Evolutionary conservation across 1,284 basidiomycete species (phyloP).

Genomic region (Ustilago bromivora): DNA sequence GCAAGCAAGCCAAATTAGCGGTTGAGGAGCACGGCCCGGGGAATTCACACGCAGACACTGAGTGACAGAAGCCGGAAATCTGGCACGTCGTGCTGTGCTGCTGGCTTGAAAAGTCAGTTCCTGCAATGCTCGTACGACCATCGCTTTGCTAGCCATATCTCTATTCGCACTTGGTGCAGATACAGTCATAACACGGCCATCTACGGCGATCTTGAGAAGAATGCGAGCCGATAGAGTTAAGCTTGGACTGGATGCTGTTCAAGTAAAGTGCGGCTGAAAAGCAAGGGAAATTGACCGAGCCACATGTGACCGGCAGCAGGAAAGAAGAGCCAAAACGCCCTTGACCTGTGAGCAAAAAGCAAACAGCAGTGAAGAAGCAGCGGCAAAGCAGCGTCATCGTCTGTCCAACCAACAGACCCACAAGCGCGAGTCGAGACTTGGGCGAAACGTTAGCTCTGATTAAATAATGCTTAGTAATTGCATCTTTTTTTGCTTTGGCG

Average conservation of each 20-base stretch:
- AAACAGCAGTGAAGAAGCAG: neutral
- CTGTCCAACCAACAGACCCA: neutral
- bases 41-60: neutral
- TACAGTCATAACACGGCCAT: too few relatives aligned
- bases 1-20: neutral
- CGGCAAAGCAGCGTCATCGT: slow-evolving; percentile 22
- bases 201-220: neutral
- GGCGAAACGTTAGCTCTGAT: neutral
- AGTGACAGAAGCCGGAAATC: neutral
- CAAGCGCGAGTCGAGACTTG: neutral
- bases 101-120: neutral
- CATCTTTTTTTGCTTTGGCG: neutral
- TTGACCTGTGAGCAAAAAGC: too few relatives aligned
- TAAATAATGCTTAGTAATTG: slow-evolving; percentile 22
- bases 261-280: neutral
- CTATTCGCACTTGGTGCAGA: too few relatives aligned
- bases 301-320: neutral
- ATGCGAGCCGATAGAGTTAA: neutral
- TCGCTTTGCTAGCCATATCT: neutral
- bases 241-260: too few relatives aligned
- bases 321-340: too few relatives aligned
- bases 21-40: neutral
- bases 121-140: neutral
- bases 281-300: neutral
- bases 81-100: neutral